Conservation (phyloP, 805 yeast genomes). For the Saturnispora besseyi region DNA sequence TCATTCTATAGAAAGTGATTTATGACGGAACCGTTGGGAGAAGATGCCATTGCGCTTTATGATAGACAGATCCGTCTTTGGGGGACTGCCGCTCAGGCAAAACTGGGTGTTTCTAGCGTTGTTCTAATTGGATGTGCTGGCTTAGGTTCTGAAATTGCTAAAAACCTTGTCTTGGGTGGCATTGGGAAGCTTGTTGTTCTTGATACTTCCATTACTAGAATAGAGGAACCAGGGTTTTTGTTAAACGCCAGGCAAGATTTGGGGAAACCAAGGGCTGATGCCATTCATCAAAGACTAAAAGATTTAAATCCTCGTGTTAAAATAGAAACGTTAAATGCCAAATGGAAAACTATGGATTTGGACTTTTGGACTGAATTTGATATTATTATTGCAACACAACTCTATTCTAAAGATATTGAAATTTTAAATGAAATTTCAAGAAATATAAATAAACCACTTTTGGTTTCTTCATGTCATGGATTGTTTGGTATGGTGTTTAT, state of each 20-base stretch:
- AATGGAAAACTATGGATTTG: conserved; percentile 17
- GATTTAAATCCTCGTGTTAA: conserved; percentile 77
- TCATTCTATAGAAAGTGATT: not conserved
- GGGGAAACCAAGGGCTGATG: conserved; percentile 48
- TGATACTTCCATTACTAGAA: conserved; percentile 38
- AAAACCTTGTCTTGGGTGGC: conserved; percentile 84
- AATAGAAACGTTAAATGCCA: conserved; percentile 23
- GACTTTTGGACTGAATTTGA: conserved; percentile 49
- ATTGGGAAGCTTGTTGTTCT: conserved; percentile 66
- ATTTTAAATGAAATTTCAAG: conserved; percentile 52
- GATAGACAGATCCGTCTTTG: conserved; percentile 92
- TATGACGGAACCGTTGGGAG: conserved; percentile 4
- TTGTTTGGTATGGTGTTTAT: conserved; percentile 73
- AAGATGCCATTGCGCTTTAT: conserved; percentile 82
- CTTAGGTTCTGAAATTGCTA: conserved; percentile 71
- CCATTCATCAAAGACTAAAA: conserved; percentile 46
- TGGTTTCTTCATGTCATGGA: conserved; percentile 64
- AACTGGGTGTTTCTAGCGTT: conserved; percentile 63
- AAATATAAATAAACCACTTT: conserved; percentile 50
- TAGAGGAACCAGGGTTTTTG: conserved; percentile 60
- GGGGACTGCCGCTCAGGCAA: conserved; percentile 89
- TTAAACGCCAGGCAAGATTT: conserved; percentile 49
- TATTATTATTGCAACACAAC: conserved; percentile 68
- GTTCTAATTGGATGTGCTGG: conserved; percentile 67
- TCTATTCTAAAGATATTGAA: conserved; percentile 33